Conservation (phyloP, 345 rosid genomes). For the Cochlearia excelsa region DNA sequence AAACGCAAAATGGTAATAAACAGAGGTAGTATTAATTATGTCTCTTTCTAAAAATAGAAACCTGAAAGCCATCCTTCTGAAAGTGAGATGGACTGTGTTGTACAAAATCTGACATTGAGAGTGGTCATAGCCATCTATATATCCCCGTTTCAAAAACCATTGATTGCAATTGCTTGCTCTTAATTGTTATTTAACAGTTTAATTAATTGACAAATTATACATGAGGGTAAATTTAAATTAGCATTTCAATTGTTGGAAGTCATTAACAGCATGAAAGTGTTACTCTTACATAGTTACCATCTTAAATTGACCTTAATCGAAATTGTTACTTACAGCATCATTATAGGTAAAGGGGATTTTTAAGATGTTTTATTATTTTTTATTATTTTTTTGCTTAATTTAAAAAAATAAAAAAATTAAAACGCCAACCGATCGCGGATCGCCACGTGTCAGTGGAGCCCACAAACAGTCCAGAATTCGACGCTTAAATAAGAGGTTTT, state of each 20-base stretch:
- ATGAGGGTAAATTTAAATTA: not conserved
- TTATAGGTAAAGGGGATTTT: too few species aligned
- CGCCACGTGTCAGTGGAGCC: too few species aligned
- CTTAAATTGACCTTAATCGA: too few species aligned
- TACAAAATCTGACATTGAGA: slow-evolving; percentile 20
- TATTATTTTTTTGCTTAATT: too few species aligned
- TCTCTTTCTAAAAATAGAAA: slow-evolving; percentile 32
- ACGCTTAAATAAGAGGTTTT: too few species aligned
- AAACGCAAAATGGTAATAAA: slow-evolving; percentile 14
- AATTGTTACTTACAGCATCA: too few species aligned
- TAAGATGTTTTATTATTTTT: too few species aligned
- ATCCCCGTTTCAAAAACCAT: slow-evolving; percentile 13
- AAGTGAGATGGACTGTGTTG: slow-evolving; percentile 34
- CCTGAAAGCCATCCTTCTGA: slow-evolving; percentile 35
- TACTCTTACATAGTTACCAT: too few species aligned
- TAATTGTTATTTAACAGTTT: not conserved
- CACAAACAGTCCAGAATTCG: too few species aligned
- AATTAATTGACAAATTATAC: not conserved
- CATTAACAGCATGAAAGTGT: too few species aligned
- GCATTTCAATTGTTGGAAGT: not conserved
- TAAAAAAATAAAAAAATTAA: too few species aligned
- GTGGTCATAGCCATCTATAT: slow-evolving; percentile 27
- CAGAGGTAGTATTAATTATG: slow-evolving; percentile 29
- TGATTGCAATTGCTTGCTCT: slow-evolving; percentile 9
- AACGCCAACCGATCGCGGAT: too few species aligned